A percentile compares a stretch with the other conserved stretches of the same genome.
phyloP scores from a whole-genome alignment of 768 basidiomycete genomes.

The Roridomyces roridus region DNA sequence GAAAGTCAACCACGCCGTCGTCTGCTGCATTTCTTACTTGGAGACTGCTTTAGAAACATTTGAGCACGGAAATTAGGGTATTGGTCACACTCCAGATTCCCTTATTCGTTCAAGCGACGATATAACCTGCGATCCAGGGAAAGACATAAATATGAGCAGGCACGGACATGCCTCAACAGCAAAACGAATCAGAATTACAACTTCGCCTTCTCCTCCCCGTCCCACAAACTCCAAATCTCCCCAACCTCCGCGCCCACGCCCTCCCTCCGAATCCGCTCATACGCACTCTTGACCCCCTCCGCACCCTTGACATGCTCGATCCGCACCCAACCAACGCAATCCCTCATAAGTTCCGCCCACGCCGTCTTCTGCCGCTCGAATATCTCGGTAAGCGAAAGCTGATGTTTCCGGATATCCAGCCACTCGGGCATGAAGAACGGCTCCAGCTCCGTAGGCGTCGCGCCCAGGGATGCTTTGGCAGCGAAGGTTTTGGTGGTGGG shows the following conservation, averaged over 20 bases:
- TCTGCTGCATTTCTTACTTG: no score
- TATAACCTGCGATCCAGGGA: no score
- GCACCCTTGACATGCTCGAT: constrained; percentile 56
- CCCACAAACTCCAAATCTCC: constrained; percentile 73
- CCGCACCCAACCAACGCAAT: constrained; percentile 60
- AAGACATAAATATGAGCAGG: no score
- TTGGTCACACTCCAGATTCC: no score
- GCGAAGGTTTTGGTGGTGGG: constrained; percentile 42
- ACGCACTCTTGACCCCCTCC: constrained; percentile 53
- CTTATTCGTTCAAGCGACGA: no score
- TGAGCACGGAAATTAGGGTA: no score
- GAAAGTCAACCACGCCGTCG: no score
- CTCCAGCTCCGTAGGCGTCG: constrained; percentile 38
- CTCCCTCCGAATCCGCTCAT: constrained; percentile 47
- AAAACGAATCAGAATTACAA: no score
- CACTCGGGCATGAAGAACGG: constrained; percentile 76
- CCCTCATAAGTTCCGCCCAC: constrained; percentile 65
- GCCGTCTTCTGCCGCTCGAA: constrained; percentile 55
- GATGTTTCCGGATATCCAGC: constrained; percentile 58
- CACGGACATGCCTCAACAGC: no score
- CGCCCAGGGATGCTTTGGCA: constrained; percentile 8
- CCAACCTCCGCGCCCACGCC: constrained; percentile 64
- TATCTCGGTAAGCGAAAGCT: constrained; percentile 55
- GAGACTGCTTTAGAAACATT: no score
- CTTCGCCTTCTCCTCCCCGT: constrained; percentile 29